Evolutionary conservation across 192 early-diverging fungal genomes (phyloP), one percentile per base, ranked within the genome.

Genomic region (Phycomyces blakesleeanus): DNA sequence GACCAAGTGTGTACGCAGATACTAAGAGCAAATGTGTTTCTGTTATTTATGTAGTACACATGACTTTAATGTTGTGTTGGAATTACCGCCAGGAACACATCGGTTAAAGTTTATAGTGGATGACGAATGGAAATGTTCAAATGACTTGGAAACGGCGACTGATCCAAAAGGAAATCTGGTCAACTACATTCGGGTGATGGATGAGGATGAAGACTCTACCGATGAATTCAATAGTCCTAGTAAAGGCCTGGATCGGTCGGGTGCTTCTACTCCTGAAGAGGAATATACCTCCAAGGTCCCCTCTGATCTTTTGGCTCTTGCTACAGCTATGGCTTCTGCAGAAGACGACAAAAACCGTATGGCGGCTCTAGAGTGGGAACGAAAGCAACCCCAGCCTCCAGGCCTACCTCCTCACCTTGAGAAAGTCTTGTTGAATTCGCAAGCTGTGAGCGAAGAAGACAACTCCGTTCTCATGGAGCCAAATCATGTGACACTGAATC

Each of bases 31-130:
- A n/a, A n/a, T 52, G 51, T 52, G 21, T 16, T 21, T 61, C n/a
- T 34, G 7, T 34, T 34, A 34, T 34, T 34, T 2, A 34, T 5
- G 2, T 34, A 34, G 29, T 34, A 34, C 29, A 5, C 29, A 34
- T 34, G 91, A 93, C 67, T 93, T 94, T 61, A 85, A 86, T 5
- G 85, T 88, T 0, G 82, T 94, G 37, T 75, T 98, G 22, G 89
- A 96, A 67, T 77, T 98, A 60, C 90, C 92, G n/a, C 87, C 89
- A 20, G 95, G 95, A 44, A 96, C 92, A 4, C 95, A 98, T 75
- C 89, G 89, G 67, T 85, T 97, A 56, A 98, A 98, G 77, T 98
- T 94, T 65, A 97, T 98, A 72, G 95, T 98, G 6, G 95, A 98
- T 70, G 93, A 95, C 65, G 94, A 97, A 64, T 98, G 97, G 97